Conservation (phyloP, 805 yeast species). For the Kodamaea leandrae region DNA sequence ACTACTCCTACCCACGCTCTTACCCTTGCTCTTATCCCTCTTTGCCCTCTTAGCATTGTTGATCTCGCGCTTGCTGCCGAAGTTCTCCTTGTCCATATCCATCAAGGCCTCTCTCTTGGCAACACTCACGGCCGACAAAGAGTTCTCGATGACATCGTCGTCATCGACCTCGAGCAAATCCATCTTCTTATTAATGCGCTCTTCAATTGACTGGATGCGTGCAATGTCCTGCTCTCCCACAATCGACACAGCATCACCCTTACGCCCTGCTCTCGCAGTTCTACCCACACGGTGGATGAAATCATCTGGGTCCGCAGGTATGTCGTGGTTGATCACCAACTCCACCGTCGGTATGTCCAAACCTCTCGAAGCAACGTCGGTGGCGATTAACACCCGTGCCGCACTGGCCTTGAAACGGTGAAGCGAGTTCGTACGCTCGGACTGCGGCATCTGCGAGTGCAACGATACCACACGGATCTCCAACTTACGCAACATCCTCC, state of each 20-base stretch:
- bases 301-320: conserved; percentile 95
- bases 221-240: conserved; percentile 83
- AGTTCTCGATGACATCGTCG: conserved; percentile 73
- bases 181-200: conserved; percentile 77
- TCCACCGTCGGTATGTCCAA: conserved; percentile 93
- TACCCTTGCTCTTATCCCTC: not conserved
- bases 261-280: conserved; percentile 96
- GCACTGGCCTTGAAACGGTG: conserved; percentile 94
- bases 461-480: conserved; percentile 83
- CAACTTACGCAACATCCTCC: conserved; percentile 70
- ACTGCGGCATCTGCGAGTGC: conserved; percentile 93
- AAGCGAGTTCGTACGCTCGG: conserved; percentile 84
- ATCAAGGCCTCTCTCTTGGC: conserved; percentile 89
- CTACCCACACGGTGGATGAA: conserved; percentile 97
- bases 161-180: conserved; percentile 65
- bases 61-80: conserved; percentile 68
- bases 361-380: conserved; percentile 98
- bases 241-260: conserved; percentile 78
- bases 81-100: conserved; percentile 90
- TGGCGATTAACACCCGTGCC: conserved; percentile 87
- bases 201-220: conserved; percentile 82
- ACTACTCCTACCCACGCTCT: too few species aligned
- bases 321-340: conserved; percentile 84
- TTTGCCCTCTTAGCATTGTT: conserved; percentile 43
- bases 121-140: conserved; percentile 64